Base-by-base conservation (phyloP, 1,284 basidiomycete species). In the Microbotryum saponariae region DNA sequence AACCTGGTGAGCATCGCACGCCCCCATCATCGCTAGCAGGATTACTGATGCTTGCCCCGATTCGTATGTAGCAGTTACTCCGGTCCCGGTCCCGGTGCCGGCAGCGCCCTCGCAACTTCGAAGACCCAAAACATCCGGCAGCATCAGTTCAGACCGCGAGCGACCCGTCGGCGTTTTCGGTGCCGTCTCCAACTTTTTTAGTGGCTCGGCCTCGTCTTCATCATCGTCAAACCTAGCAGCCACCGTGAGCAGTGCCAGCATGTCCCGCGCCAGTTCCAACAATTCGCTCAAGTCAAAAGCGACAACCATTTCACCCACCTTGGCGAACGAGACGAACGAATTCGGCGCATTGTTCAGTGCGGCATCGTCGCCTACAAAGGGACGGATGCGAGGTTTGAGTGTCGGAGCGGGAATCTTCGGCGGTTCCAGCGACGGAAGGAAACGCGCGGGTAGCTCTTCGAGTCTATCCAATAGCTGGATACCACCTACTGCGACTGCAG, bases 291-390 rank as follows among this genome's bases (percentile, higher is more conserved):
- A 46, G 9, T 53, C 50, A 2, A 20, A 2, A 16, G 54, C 58
- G 20, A 33, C 54, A 16, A 59, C 31, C 20, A 50, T 42, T n/a
- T 21, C 50, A 21, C n/a, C 33, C 42, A 63, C 59, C 37, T 46
- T 59, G 44, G 47, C 60, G 6, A 12, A 18, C 58, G 64, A 63
- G 42, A 50, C 42, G 25, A 63, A 49, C 56, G 67, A 68, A 51
- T 68, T 68, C 18, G 67, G 67, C 6, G 62, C 67, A 18, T 56
- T 68, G 20, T 68, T 68, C 25, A 62, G 50, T 21, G 54, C 51
- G 37, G n/a, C 45, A 21, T 53, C 10, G 1, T 21, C 59, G 8
- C 58, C 62, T 2, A 46, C 54, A 14, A 60, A 57, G 25, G 51
- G 48, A 3, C 46, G 67, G 12, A 66, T 59, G 46, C 54, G 67